Base-by-base conservation (phyloP, 805 yeast species). In the Kluyveromyces starmeri region DNA sequence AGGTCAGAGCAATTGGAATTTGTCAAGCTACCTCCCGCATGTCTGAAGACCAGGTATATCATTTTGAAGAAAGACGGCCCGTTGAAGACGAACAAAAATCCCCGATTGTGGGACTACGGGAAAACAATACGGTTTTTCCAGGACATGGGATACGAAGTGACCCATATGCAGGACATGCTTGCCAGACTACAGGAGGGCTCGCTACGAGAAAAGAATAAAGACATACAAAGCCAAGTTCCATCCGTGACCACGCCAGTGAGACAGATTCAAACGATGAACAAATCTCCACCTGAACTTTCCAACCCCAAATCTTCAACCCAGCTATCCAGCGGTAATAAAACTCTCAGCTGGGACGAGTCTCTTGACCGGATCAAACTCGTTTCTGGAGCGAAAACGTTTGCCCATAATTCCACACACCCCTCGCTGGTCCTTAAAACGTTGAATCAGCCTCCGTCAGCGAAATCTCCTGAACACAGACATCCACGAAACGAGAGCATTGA, bases 31-130 rank as follows among this genome's bases (percentile, higher is more conserved):
- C 33, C 33, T 12, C 33, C 33, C 2, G 16, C 26, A 3, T 15
- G 33, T 19, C 17, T 30, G 7, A 17, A 30, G 19, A 30, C 33
- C 9, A 30, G 33, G 12, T 30, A 30, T 20, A 14, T 30, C 8
- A 7, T 30, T 10, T 30, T 30, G 13, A 30, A 14, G 16, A 15
- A 26, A 2, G 33, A 30, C 16, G 16, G 33, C 8, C 18, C 33
- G n/a, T 20, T 30, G 25, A 30, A 30, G 18, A 10, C n/a, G 11
- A 19, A 22, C 7, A 30, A 30, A 20, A 30, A 30, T 20, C 33
- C 33, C n/a, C 20, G 33, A 18, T 20, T 30, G 22, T 30, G 33
- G 33, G 33, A 30, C 18, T 30, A 30, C 19, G 33, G 33, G 10
- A 30, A 30, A 19, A 26, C 33, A 10, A 30, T 30, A 3, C 7